Base-by-base conservation (phyloP, 2,329 filamentous ascomycete genomes). In the Fusarium sterilihyphosum region DNA sequence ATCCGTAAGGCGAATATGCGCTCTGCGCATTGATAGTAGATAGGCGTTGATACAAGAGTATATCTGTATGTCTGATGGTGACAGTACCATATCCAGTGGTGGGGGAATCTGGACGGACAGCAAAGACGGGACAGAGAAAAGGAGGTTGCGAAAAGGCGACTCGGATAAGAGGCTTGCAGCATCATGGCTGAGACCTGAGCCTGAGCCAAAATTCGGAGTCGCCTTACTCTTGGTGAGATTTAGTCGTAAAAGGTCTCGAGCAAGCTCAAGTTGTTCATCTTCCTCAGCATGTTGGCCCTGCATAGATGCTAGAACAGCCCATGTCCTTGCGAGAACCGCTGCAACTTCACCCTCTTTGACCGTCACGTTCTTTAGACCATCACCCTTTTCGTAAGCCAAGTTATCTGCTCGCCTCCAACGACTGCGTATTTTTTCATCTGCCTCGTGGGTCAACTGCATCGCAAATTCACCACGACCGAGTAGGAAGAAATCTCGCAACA, bases 21-120 rank as follows among this genome's bases (percentile, higher is more conserved):
- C 94, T 66, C 95, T 91, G 60, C 94, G 92, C 72, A 98, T 91
- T 2, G 94, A 93, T 16, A 98, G 85, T 0, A 99, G 88, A 77
- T 98, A 98, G 4, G 94, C 89, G 81, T 97, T 95, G 70, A 98
- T 92, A n/a, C 88, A 88, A 0, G 94, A 93, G 82, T 98, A 99
- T 2, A 90, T 89, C 56, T 92, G 89, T 17, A 97, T 84, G 78
- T 98, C 95, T 2, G 91, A 87, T 8, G 89, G 86, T 17, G 93
- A 91, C 35, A 98, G 89, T 78, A 98, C 97, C 37, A 99, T 88
- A 80, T 98, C 95, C 10, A 98, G 84, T 0, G 96, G 95, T 5
- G 93, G 92, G 6, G 89, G 89, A 14, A 97, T 90, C 44, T 92
- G 90, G 73, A 98, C 87, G 3, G 89, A 91, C 46, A 99, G 86